Conservation (phyloP, 192 early-diverging fungal species). For the Dissophora ornata region DNA sequence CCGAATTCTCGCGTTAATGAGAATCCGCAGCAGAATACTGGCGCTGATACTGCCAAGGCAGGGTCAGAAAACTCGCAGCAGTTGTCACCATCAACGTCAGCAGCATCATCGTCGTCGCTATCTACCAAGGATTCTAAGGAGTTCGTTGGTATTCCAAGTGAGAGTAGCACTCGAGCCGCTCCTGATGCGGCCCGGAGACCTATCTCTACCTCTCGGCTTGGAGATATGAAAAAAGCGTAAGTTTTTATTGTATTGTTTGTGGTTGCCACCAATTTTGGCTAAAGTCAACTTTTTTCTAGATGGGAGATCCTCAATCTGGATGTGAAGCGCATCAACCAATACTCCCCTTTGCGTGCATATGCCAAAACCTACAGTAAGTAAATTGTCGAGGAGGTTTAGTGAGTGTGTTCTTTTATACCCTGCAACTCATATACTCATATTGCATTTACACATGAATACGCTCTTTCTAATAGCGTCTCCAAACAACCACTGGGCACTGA, state of each 20-base stretch:
- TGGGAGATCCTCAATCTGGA: slow-evolving; percentile 53
- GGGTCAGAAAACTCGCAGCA: too few species aligned
- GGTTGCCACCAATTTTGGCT: too few species aligned
- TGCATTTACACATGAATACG: neutral
- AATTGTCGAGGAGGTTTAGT: too few species aligned
- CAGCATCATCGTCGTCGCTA: too few species aligned
- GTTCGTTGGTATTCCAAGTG: neutral
- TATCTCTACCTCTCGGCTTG: slow-evolving; percentile 7
- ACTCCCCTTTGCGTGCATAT: slow-evolving; percentile 39
- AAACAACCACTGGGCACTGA: slow-evolving; percentile 40
- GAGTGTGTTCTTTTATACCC: too few species aligned
- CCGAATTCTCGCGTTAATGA: too few species aligned
- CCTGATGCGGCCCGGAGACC: slow-evolving; percentile 1
- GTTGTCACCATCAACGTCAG: neutral
- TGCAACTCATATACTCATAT: neutral
- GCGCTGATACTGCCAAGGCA: too few species aligned
- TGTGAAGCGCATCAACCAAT: slow-evolving; percentile 38
- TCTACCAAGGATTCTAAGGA: neutral
- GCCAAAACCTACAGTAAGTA: slow-evolving; percentile 31
- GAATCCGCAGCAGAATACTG: neutral
- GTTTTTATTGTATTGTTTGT: too few species aligned
- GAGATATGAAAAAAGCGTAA: slow-evolving; percentile 47
- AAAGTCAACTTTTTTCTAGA: neutral
- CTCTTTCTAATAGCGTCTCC: too few species aligned
- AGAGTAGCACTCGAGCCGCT: neutral